These are phyloP conservation scores for Xylaria sp. DNA, from an alignment of 2,329 filamentous ascomycete species.

Conservation along the genomic window DNA sequence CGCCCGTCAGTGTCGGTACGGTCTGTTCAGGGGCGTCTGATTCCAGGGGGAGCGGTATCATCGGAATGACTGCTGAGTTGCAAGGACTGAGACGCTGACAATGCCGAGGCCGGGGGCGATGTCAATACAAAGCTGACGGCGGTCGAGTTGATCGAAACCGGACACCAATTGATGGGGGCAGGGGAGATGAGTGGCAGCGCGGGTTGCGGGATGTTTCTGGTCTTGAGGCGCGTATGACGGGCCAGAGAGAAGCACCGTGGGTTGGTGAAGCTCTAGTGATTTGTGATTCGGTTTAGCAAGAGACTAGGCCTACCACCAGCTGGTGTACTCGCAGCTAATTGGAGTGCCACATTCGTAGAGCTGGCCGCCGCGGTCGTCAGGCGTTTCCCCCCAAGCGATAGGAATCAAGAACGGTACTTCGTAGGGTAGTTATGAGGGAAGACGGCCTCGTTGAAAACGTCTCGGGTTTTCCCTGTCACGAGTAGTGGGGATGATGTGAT, in stretches of 20 bases:
- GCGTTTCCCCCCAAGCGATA: slow-evolving; percentile 9
- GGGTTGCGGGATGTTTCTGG: background rate
- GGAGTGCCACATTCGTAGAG: slow-evolving; percentile 10
- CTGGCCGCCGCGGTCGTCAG: slow-evolving; percentile 13
- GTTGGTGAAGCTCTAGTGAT: slow-evolving; percentile 20
- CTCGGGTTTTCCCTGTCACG: slow-evolving; percentile 1
- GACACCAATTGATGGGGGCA: background rate
- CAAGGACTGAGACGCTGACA: slow-evolving; percentile 9
- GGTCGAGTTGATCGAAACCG: slow-evolving; percentile 15
- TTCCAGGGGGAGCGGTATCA: slow-evolving; percentile 13
- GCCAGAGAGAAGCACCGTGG: slow-evolving; percentile 17
- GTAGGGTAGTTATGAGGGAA: background rate
- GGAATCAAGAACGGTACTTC: background rate
- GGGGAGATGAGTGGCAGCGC: background rate
- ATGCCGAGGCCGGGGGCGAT: slow-evolving; percentile 17
- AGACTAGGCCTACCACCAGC: slow-evolving; percentile 12
- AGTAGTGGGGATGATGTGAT: slow-evolving; percentile 2
- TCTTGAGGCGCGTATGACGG: slow-evolving; percentile 4
- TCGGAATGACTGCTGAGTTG: slow-evolving; percentile 16
- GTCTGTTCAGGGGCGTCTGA: slow-evolving; percentile 12
- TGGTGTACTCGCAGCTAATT: slow-evolving; percentile 8
- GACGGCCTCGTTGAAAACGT: slow-evolving; percentile 3
- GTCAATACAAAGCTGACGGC: background rate
- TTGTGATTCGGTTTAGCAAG: slow-evolving; percentile 18
- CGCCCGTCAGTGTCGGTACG: slow-evolving; percentile 18